Conservation (phyloP, 2,329 filamentous ascomycete species). For the Thielaviopsis euricoi region DNA sequence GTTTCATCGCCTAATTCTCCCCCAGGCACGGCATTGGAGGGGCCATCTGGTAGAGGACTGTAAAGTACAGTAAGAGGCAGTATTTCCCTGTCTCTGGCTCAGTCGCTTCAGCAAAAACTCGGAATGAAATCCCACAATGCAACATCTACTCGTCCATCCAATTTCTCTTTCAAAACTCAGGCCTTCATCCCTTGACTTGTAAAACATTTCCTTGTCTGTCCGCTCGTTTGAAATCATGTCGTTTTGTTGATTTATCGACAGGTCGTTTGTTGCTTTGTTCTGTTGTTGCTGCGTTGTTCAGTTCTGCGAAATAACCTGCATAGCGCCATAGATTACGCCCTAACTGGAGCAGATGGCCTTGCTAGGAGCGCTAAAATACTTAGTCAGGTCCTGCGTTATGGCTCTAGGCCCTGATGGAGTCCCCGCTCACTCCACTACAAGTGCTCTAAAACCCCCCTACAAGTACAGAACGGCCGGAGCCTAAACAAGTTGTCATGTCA, state of each 20-base stretch:
- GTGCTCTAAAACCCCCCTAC: background rate
- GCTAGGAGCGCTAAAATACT: background rate
- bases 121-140: background rate
- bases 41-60: too few relatives aligned
- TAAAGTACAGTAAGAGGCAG: too few relatives aligned
- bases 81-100: background rate
- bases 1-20: background rate
- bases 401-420: background rate
- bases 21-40: background rate
- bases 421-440: background rate
- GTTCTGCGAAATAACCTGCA: too few relatives aligned
- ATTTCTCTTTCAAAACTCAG: background rate
- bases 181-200: background rate
- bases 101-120: background rate
- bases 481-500: background rate
- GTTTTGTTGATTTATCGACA: background rate
- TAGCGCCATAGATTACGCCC: too few relatives aligned
- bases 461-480: too few relatives aligned
- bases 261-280: background rate
- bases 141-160: background rate
- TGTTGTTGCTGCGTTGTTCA: too few relatives aligned
- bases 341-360: too few relatives aligned
- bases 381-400: background rate
- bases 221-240: background rate
- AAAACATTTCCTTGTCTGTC: background rate